Base-by-base conservation (phyloP, 2,329 filamentous ascomycete species). In the Botrytis elliptica region DNA sequence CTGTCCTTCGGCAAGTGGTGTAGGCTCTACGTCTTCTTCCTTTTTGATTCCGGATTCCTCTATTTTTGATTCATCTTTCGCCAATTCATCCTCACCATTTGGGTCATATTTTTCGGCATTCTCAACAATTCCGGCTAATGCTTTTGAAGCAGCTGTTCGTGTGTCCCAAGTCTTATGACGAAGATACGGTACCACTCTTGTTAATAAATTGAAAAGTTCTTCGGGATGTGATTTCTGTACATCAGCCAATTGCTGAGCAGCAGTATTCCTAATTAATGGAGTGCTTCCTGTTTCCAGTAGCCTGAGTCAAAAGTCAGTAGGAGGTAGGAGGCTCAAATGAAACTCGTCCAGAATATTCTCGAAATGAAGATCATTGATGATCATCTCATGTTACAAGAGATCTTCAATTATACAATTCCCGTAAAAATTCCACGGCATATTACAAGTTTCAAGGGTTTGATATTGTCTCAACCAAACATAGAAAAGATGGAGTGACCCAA, bases 141-240 rank as follows among this genome's bases (percentile, higher is more conserved):
- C 96, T 83, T 95, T 97, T 78, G 95, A 94, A 65, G 97, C 93
- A 71, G 96, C 97, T 75, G 92, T 95, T 78, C 97, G 88, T 40
- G 96, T 99, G 81, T 99, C 96, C 96, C 96, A 99, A 81, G 95
- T 95, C 82, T 95, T 97, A 78, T 96, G 95, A 74, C 93, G 90
- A 44, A 99, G 87, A 83, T 98, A 99, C 1, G 96, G 95, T n/a
- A 99, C 91, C 46, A 99, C 95, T 75, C 95, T 89, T 44, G 94
- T 95, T 20, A 99, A 88, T 10, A 99, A 88, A 81, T 98, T 98
- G 84, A 98, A 98, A 1, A 99, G 86, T 83, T 99, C 97, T 84
- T 99, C 95, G 0, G 96, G 96, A 80, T 98, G 96, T 82, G 96
- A 93, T 82, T 98, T 98, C 84, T 99, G 97, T 83, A 97, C 96